Percentiles rank a stretch among this genome's conserved stretches.
These are phyloP conservation scores for Parmelia sp. DNA, from an alignment of 495 filamentous ascomycete genomes.

Conservation along the genomic window DNA sequence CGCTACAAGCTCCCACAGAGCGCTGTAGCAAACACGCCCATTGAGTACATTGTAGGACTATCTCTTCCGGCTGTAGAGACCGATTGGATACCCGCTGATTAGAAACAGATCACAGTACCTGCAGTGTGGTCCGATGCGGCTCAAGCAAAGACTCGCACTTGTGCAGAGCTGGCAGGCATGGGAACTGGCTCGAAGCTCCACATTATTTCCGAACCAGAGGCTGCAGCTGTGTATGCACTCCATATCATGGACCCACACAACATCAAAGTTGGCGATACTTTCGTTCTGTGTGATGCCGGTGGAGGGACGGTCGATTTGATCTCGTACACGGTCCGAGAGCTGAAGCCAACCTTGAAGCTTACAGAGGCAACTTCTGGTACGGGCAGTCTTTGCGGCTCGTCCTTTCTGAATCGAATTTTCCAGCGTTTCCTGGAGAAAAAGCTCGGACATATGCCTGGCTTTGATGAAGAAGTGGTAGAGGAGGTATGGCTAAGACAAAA, in stretches of 20 bases:
- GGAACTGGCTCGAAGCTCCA: constrained; percentile 51
- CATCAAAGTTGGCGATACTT: constrained; percentile 59
- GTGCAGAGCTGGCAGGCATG: constrained; percentile 64
- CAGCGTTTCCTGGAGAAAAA: constrained; percentile 56
- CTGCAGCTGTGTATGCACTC: constrained; percentile 66
- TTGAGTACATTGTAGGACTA: constrained; percentile 49
- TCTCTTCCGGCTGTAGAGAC: not conserved
- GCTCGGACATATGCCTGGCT: constrained; percentile 53
- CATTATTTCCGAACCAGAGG: constrained; percentile 71
- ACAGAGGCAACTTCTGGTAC: constrained; percentile 61
- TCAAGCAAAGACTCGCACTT: constrained; percentile 58
- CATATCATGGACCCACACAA: constrained; percentile 60
- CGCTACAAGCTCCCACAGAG: constrained; percentile 50
- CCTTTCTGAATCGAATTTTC: constrained; percentile 65
- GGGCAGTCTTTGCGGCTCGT: constrained; percentile 60
- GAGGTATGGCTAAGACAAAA: constrained; percentile 24
- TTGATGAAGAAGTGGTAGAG: constrained; percentile 56
- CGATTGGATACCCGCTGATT: not conserved
- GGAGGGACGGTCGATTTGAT: constrained; percentile 75
- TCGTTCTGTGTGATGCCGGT: constrained; percentile 69
- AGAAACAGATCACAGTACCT: constrained; percentile 42
- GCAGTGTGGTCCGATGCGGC: constrained; percentile 70
- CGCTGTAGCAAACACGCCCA: constrained; percentile 53
- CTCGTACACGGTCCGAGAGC: constrained; percentile 35
- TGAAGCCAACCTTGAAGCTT: constrained; percentile 42